These are phyloP conservation scores for Ascosphaera acerosa DNA, from an alignment of 2,329 filamentous ascomycete genomes.

Conservation along the genomic window DNA sequence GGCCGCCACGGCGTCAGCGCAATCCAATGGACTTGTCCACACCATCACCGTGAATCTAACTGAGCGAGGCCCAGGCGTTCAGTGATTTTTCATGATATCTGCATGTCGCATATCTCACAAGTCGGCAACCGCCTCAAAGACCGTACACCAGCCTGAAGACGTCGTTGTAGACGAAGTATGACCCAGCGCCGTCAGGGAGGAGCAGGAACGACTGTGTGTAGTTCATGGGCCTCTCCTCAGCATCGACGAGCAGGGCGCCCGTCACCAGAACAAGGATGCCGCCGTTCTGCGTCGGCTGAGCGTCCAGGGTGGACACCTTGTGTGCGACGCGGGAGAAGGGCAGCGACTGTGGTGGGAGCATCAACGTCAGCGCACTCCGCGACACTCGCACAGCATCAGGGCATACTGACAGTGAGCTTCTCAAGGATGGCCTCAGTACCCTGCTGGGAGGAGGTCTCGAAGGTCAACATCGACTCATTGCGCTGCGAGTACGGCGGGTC, in stretches of 20 bases:
- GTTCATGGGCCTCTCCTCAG: slow-evolving; percentile 65
- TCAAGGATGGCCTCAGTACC: slow-evolving; percentile 43
- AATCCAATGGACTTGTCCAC: too few relatives aligned
- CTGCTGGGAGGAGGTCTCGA: slow-evolving; percentile 44
- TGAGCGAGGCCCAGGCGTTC: too few relatives aligned
- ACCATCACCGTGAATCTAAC: too few relatives aligned
- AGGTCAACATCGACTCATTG: slow-evolving; percentile 75
- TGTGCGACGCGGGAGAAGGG: slow-evolving; percentile 67
- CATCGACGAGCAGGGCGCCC: slow-evolving; percentile 65
- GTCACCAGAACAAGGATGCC: slow-evolving; percentile 73
- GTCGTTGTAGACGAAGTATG: slow-evolving; percentile 82
- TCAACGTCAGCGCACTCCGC: background rate
- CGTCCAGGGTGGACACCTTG: slow-evolving; percentile 50
- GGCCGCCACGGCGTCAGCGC: too few relatives aligned
- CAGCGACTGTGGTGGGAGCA: slow-evolving; percentile 30
- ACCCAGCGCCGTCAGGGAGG: slow-evolving; percentile 35
- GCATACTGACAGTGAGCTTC: slow-evolving; percentile 46
- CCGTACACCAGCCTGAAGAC: slow-evolving; percentile 70
- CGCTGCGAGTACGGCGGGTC: too few relatives aligned
- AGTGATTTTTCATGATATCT: too few relatives aligned
- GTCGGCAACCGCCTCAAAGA: too few relatives aligned
- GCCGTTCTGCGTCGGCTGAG: slow-evolving; percentile 47
- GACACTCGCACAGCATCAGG: background rate
- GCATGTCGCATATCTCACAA: too few relatives aligned
- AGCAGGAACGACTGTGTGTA: slow-evolving; percentile 84